These are phyloP conservation scores for Gastrolobium villosum DNA, from an alignment of 306 rosid genomes.

Conservation along the genomic window DNA sequence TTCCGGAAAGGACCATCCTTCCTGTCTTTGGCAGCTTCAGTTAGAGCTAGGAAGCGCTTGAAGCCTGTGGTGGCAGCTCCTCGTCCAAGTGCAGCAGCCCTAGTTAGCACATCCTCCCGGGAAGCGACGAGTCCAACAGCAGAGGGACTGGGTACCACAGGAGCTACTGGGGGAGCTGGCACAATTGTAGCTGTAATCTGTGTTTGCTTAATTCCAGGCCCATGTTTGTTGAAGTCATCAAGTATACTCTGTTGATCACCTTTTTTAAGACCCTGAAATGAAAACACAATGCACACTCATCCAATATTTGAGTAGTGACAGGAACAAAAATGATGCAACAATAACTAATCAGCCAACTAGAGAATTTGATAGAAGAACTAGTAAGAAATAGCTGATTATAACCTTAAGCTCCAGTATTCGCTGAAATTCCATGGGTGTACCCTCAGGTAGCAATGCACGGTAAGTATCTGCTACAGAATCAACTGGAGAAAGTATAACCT, in stretches of 20 bases:
- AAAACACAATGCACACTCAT: constrained; percentile 39
- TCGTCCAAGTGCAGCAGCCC: constrained; percentile 99
- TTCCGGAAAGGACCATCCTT: constrained; percentile 97
- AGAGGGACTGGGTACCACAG: constrained; percentile 61
- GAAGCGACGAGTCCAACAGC: constrained; percentile 72
- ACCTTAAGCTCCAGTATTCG: constrained; percentile 99
- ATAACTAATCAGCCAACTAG: constrained; percentile 28
- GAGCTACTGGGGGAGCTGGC: constrained; percentile 61
- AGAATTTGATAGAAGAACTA: constrained; percentile 25
- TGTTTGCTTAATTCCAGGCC: constrained; percentile 83
- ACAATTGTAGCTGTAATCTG: constrained; percentile 61
- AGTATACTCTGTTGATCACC: constrained; percentile 90
- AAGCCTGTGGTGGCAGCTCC: constrained; percentile 99
- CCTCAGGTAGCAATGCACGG: constrained; percentile 97
- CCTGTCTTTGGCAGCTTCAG: constrained; percentile 98
- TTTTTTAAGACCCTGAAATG: constrained; percentile 95
- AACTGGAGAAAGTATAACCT: constrained; percentile 96
- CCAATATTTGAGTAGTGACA: too few relatives aligned
- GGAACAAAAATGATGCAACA: constrained; percentile 44
- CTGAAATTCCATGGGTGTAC: constrained; percentile 99
- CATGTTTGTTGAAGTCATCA: constrained; percentile 96
- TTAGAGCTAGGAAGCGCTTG: constrained; percentile 96
- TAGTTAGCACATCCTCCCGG: constrained; percentile 87
- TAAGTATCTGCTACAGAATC: constrained; percentile 98
- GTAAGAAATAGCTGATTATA: constrained; percentile 42